These are phyloP conservation scores for Globisporangium paroecandrum DNA, from an alignment of 352 stramenopile species.

Conservation along the genomic window DNA sequence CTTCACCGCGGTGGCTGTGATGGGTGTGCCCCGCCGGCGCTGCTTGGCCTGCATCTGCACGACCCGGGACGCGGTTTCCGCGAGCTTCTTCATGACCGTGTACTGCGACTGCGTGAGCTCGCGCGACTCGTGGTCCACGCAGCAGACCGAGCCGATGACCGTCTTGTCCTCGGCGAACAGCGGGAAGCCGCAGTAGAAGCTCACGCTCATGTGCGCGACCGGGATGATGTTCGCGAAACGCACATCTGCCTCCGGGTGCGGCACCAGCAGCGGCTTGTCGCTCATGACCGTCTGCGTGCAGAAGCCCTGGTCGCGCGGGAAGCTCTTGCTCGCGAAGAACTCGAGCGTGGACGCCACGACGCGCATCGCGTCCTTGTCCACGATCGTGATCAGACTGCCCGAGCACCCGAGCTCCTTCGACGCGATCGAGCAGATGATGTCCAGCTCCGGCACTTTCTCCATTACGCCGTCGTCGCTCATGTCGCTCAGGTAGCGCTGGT, in stretches of 20 bases:
- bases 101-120: slow-evolving; percentile 60
- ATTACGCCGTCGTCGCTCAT: too few relatives aligned
- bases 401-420: slow-evolving; percentile 34
- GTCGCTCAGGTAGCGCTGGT: too few relatives aligned
- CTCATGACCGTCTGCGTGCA: slow-evolving; percentile 61
- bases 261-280: slow-evolving; percentile 47
- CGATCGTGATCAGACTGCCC: slow-evolving; percentile 43
- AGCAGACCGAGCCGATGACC: slow-evolving; percentile 63
- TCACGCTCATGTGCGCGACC: slow-evolving; percentile 30
- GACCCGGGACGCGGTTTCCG: slow-evolving; percentile 48
- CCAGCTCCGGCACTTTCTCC: slow-evolving; percentile 19
- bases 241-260: slow-evolving; percentile 52
- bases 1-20: not conserved
- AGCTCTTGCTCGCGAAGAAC: slow-evolving; percentile 23
- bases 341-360: slow-evolving; percentile 43
- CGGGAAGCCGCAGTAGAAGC: slow-evolving; percentile 82
- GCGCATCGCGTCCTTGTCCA: slow-evolving; percentile 32
- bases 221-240: slow-evolving; percentile 43
- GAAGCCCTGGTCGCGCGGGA: slow-evolving; percentile 47
- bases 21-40: not conserved
- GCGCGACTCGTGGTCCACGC: slow-evolving; percentile 42
- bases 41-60: slow-evolving; percentile 23
- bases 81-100: slow-evolving; percentile 43
- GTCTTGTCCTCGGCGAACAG: slow-evolving; percentile 37
- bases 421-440: slow-evolving; percentile 24